Evolutionary conservation across 176 grass and related monocot species (phyloP).

Genomic region (Phoenix roebelenii): DNA sequence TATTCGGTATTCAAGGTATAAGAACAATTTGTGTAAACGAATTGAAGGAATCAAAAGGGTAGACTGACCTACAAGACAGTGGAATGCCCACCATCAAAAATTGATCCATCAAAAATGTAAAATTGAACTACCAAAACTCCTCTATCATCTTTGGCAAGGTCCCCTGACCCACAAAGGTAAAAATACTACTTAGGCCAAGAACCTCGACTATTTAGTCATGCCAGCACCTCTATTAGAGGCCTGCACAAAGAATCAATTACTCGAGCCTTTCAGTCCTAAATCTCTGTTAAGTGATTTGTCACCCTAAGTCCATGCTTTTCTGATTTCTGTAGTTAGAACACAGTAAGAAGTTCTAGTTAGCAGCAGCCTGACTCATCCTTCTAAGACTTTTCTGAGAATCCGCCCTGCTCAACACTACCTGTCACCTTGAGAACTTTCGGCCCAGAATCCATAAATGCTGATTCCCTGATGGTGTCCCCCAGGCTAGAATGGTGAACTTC

Average conservation of each 20-base stretch:
- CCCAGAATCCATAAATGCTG: no score
- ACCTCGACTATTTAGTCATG: conserved; percentile 25
- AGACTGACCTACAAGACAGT: conserved; percentile 41
- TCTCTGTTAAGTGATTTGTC: not conserved
- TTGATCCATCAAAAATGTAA: not conserved
- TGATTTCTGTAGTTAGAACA: conserved; percentile 42
- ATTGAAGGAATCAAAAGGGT: conserved; percentile 40
- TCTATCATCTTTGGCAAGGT: conserved; percentile 29
- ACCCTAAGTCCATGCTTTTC: not conserved
- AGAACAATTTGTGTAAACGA: conserved; percentile 32
- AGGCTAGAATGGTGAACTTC: no score
- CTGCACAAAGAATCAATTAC: conserved; percentile 33
- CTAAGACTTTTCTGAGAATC: not conserved
- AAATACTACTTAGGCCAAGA: conserved; percentile 7
- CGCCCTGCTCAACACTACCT: conserved; percentile 17
- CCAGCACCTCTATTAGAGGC: conserved; percentile 31
- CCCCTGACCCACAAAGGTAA: conserved; percentile 3
- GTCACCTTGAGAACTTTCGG: no score
- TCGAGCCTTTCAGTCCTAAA: conserved; percentile 20
- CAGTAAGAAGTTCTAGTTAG: conserved; percentile 38
- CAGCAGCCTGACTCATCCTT: conserved; percentile 19
- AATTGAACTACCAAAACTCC: no score
- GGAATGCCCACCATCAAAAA: conserved; percentile 29
- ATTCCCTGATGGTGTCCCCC: no score
- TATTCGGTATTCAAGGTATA: no score